A percentile compares a stretch with the other conserved stretches of the same genome.
Conservation (phyloP, 148 eudicot species). For the Bassia scoparia region DNA sequence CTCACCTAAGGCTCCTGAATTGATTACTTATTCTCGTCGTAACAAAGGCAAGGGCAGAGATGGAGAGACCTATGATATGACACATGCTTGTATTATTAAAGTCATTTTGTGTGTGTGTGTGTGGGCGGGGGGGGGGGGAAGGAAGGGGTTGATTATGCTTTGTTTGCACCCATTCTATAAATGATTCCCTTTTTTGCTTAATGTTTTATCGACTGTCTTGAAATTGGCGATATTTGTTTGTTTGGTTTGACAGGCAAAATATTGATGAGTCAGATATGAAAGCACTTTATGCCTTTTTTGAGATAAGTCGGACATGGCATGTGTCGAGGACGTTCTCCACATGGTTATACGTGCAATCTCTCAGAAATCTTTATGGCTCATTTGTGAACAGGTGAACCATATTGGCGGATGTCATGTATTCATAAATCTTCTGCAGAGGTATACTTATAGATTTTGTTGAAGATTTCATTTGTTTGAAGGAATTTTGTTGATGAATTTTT, state of each 20-base stretch:
- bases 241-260: conserved; percentile 68
- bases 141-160: not conserved
- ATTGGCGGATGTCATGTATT: conserved; percentile 95
- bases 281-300: conserved; percentile 83
- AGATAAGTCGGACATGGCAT: conserved; percentile 78
- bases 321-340: conserved; percentile 91
- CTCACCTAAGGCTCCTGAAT: too few relatives aligned
- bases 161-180: not conserved
- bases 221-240: not conserved
- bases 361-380: conserved; percentile 71
- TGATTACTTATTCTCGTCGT: too few relatives aligned
- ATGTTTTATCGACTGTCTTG: not conserved
- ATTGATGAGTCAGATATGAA: conserved; percentile 62
- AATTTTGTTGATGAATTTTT: conserved; percentile 14
- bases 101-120: not conserved
- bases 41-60: too few relatives aligned
- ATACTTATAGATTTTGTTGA: conserved; percentile 11
- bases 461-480: not conserved
- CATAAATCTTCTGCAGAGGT: conserved; percentile 90
- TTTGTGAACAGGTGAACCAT: conserved; percentile 81
- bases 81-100: not conserved
- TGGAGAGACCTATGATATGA: too few relatives aligned
- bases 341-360: conserved; percentile 93
- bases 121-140: not conserved
- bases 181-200: not conserved